These are phyloP conservation scores for Podaxis sp. DNA, from an alignment of 768 basidiomycete genomes.

Conservation along the genomic window DNA sequence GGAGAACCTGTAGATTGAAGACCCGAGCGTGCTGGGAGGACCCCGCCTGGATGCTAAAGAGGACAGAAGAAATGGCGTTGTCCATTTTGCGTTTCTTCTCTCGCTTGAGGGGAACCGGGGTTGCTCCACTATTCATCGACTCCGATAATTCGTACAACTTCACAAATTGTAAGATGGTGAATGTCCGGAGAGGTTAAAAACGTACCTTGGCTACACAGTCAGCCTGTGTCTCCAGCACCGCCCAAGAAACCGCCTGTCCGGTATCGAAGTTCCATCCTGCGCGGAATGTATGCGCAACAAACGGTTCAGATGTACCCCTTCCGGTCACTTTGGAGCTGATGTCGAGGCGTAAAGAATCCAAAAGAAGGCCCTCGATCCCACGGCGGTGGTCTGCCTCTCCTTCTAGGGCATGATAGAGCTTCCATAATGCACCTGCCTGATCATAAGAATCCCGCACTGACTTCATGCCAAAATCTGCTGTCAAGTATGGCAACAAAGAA, in stretches of 20 bases:
- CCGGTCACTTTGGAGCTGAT: constrained; percentile 20
- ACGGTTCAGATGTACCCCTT: constrained; percentile 34
- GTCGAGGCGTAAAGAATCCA: constrained; percentile 64
- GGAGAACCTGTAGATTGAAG: constrained; percentile 67
- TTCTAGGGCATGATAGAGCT: constrained; percentile 52
- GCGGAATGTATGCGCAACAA: constrained; percentile 62
- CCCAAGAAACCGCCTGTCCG: constrained; percentile 74
- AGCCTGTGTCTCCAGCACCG: constrained; percentile 72
- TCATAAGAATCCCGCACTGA: constrained; percentile 26
- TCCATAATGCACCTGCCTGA: constrained; percentile 43
- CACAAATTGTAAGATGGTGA: neutral
- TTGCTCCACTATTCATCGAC: constrained; percentile 34
- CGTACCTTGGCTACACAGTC: constrained; percentile 69
- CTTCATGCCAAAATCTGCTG: constrained; percentile 24
- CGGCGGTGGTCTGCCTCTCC: constrained; percentile 61
- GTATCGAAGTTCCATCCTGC: constrained; percentile 70
- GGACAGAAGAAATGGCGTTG: constrained; percentile 54
- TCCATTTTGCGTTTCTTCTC: constrained; percentile 53
- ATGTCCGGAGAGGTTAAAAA: neutral
- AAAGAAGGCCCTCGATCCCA: constrained; percentile 59
- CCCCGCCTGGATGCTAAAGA: constrained; percentile 42
- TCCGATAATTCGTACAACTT: constrained; percentile 68
- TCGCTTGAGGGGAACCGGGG: constrained; percentile 17
- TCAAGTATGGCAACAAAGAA: constrained; percentile 68
- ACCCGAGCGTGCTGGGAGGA: constrained; percentile 27